Base-by-base conservation (phyloP, 441 rosid genomes). In the Daphne laureola region DNA sequence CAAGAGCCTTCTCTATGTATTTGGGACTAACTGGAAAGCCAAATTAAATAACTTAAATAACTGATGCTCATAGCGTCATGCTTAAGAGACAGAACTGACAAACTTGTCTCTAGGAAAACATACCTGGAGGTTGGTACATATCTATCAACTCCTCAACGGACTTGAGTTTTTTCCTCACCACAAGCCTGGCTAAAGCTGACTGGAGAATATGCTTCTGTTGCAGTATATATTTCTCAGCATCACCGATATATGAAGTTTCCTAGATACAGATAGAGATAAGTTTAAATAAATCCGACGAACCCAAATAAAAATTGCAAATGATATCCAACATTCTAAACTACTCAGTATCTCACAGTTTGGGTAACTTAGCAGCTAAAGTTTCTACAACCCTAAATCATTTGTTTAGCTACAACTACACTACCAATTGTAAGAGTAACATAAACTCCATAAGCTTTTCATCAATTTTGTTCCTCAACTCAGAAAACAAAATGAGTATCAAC, bases 201-300 rank as follows among this genome's bases (percentile, higher is more conserved):
- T 77, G 65, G 2, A 88, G 61, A 50, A 80, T 72, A 23, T 64
- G 76, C 73, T 75, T 84, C 31, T 57, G 72, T 23, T 64, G 74
- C 69, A 70, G 47, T 42, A 88, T 72, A 79, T 73, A 81, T 70
- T 84, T 86, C 83, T 92, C 95, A 1, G 68, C 91, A 72, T 84
- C 96, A 59, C 84, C 87, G 65, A 61, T 54, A 41, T 73, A 66
- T 49, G 77, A 71, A 55, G 67, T 54, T 40, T 68, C 87, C 98
- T 91, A 67, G 44, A 69, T 49, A 46, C 11, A 61, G 11, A 40
- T 50, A 25, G 54, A 55, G 7, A 12, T 54, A 44, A 59, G 46
- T 46, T 59, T 8, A 12, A 54, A 46, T 53, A 36, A n/a, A 36
- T 35, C 14, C 8, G 21, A 16, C 11, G 15, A 38, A 21, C 23